A percentile compares a stretch with the other conserved stretches of the same genome.
phyloP scores from a whole-genome alignment of 805 yeast genomes.

The Candida glaebosa region DNA sequence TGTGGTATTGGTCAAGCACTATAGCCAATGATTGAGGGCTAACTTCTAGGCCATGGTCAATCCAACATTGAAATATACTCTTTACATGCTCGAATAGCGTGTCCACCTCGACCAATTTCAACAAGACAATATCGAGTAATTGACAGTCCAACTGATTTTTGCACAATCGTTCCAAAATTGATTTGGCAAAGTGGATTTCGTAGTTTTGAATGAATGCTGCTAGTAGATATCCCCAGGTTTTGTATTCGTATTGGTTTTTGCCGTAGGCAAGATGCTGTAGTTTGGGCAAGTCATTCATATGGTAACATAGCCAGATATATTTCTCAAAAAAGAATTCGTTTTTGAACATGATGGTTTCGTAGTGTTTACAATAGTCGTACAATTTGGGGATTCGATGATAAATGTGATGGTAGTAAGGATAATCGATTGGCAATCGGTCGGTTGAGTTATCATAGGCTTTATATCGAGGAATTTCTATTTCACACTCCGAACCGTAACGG shows the following conservation, averaged over 20 bases:
- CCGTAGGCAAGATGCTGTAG: slow-evolving; percentile 3
- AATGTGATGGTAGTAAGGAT: slow-evolving; percentile 12
- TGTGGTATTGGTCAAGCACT: slow-evolving; percentile 26
- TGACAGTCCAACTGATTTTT: slow-evolving; percentile 19
- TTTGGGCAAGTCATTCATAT: slow-evolving; percentile 26
- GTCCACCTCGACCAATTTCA: slow-evolving; percentile 22
- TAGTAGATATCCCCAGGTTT: slow-evolving; percentile 26
- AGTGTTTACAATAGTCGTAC: slow-evolving; percentile 17
- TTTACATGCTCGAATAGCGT: slow-evolving; percentile 29
- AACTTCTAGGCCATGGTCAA: slow-evolving; percentile 19
- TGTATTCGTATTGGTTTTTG: slow-evolving; percentile 14
- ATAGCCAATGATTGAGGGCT: slow-evolving; percentile 23
- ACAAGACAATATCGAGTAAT: slow-evolving; percentile 25
- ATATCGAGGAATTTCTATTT: slow-evolving; percentile 11
- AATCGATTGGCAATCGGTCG: slow-evolving; percentile 5
- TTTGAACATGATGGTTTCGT: slow-evolving; percentile 12
- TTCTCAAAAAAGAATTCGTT: slow-evolving; percentile 19
- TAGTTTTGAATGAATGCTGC: slow-evolving; percentile 28
- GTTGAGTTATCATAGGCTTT: slow-evolving; percentile 4
- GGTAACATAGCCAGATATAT: slow-evolving; percentile 34
- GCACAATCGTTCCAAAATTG: slow-evolving; percentile 21
- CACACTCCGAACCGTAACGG: slow-evolving; percentile 6
- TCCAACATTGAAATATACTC: slow-evolving; percentile 26
- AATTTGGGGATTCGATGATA: slow-evolving; percentile 19
- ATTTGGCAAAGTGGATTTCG: slow-evolving; percentile 30